These are phyloP conservation scores for Sordariomycetes sp. DNA, from an alignment of 2,329 filamentous ascomycete species.

Conservation along the genomic window DNA sequence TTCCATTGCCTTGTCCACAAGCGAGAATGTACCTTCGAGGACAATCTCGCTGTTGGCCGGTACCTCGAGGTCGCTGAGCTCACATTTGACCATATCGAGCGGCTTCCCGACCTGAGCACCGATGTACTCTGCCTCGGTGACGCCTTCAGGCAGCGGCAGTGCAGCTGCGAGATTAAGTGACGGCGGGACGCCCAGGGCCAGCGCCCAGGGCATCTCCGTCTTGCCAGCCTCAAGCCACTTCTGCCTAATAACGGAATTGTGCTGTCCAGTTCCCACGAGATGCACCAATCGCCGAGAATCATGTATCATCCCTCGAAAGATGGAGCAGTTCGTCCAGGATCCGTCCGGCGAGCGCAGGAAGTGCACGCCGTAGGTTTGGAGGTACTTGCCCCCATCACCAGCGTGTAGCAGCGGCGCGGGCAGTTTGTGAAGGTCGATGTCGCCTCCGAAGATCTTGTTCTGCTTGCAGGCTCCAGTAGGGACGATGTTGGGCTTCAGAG, in stretches of 20 bases:
- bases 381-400: constrained; percentile 37
- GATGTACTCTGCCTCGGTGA: constrained; percentile 38
- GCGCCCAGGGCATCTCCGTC: constrained; percentile 35
- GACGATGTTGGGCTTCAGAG: constrained; percentile 24
- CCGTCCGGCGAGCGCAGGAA: constrained; percentile 33
- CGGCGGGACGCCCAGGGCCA: constrained; percentile 38
- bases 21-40: constrained; percentile 36
- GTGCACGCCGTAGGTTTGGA: constrained; percentile 41
- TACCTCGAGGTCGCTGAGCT: constrained; percentile 37
- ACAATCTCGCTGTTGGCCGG: constrained; percentile 42
- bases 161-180: constrained; percentile 35
- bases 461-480: constrained; percentile 32
- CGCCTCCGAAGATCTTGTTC: constrained; percentile 21
- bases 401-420: constrained; percentile 32
- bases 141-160: constrained; percentile 38
- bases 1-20: constrained; percentile 30
- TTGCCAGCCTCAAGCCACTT: constrained; percentile 35
- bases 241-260: constrained; percentile 34
- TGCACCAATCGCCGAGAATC: constrained; percentile 29
- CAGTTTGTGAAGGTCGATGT: constrained; percentile 32
- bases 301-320: constrained; percentile 34
- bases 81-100: constrained; percentile 40
- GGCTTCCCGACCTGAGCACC: constrained; percentile 33
- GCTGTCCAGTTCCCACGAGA: constrained; percentile 31
- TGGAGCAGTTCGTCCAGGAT: constrained; percentile 38